phyloP scores from a whole-genome alignment of 1,139 yeast species.

The Zygoascus sp. region DNA sequence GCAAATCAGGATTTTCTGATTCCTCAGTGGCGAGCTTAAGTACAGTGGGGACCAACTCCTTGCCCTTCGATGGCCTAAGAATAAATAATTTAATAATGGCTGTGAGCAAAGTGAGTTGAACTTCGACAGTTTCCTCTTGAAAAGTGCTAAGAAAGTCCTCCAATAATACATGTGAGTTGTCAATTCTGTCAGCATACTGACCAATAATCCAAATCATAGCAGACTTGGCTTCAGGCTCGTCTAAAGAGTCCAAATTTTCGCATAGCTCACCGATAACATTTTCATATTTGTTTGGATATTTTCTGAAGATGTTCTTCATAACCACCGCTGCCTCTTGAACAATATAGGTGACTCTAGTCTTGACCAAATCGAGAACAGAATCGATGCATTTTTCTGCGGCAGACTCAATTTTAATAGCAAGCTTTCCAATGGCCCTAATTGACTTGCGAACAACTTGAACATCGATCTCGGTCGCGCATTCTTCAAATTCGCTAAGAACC shows the following conservation, averaged over 20 bases:
- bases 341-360: constrained; percentile 67
- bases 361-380: constrained; percentile 54
- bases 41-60: constrained; percentile 52
- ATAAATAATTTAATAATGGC: constrained; percentile 70
- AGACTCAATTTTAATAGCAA: constrained; percentile 68
- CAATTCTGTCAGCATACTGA: constrained; percentile 54
- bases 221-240: constrained; percentile 75
- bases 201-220: constrained; percentile 86
- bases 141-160: constrained; percentile 46
- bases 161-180: constrained; percentile 46
- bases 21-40: constrained; percentile 74
- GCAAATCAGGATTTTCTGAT: constrained; percentile 69
- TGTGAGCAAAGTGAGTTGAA: constrained; percentile 69
- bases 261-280: constrained; percentile 43
- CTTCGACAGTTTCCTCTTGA: constrained; percentile 62
- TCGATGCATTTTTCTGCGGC: constrained; percentile 62
- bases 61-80: constrained; percentile 52
- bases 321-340: constrained; percentile 80
- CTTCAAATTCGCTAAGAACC: constrained; percentile 73
- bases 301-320: constrained; percentile 67
- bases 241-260: constrained; percentile 45
- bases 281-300: constrained; percentile 56
- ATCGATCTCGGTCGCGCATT: constrained; percentile 83
- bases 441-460: constrained; percentile 83
- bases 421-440: constrained; percentile 81